A percentile compares a stretch with the other conserved stretches of the same genome.
Evolutionary conservation across 73 alveolate species (phyloP).

Genomic region (Uronychia binucleata): DNA sequence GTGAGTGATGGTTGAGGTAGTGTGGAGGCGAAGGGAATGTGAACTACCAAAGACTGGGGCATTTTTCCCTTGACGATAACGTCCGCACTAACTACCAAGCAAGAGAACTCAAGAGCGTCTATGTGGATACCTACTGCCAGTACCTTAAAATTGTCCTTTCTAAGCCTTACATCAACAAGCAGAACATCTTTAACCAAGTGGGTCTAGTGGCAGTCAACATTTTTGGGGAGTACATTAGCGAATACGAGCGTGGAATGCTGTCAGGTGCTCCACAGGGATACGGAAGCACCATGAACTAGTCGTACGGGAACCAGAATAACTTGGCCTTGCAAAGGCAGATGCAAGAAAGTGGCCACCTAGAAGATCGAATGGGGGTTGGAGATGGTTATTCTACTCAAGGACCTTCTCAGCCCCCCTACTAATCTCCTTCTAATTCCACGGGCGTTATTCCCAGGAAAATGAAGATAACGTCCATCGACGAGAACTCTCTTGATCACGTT

Average conservation of each 20-base stretch:
- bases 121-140: slow-evolving; percentile 74
- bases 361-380: no score
- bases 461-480: slow-evolving; percentile 58
- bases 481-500: slow-evolving; percentile 70
- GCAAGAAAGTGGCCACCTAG: no score
- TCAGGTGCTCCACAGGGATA: no score
- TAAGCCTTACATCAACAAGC: slow-evolving; percentile 67
- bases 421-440: no score
- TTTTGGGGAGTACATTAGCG: slow-evolving; percentile 76
- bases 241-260: slow-evolving; percentile 52
- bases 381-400: no score
- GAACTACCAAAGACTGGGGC: slow-evolving; percentile 75
- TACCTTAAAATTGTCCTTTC: slow-evolving; percentile 74
- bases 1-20: slow-evolving; percentile 1
- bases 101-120: slow-evolving; percentile 85
- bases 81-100: slow-evolving; percentile 74
- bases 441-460: slow-evolving; percentile 49
- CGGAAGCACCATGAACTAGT: slow-evolving; percentile 38
- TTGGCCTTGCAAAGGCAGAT: slow-evolving; percentile 37
- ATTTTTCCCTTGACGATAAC: slow-evolving; percentile 80
- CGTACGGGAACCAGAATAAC: slow-evolving; percentile 6
- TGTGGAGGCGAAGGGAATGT: slow-evolving; percentile 22
- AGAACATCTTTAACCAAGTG: slow-evolving; percentile 82
- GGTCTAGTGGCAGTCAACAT: slow-evolving; percentile 77
- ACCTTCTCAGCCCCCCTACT: no score